Conservation (phyloP, 2,329 filamentous ascomycete genomes). For the Endocalyx cinctus region DNA sequence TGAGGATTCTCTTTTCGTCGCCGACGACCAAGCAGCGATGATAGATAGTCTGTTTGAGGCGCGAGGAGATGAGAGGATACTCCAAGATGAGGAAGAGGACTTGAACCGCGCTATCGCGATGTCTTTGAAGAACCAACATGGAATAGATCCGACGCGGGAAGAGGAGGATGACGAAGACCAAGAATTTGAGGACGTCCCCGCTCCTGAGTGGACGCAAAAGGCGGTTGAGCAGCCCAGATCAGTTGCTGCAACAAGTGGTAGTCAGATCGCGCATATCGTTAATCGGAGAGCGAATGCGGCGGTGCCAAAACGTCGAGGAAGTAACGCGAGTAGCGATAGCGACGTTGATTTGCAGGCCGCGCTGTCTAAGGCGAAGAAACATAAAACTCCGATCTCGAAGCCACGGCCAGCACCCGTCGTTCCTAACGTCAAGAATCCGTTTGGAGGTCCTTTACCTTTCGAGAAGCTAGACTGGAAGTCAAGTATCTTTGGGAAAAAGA, state of each 20-base stretch:
- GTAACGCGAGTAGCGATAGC: conserved; percentile 61
- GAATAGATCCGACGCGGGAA: conserved; percentile 22
- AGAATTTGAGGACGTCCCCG: conserved; percentile 46
- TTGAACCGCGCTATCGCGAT: conserved; percentile 78
- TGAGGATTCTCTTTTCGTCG: conserved; percentile 55
- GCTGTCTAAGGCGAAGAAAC: conserved; percentile 62
- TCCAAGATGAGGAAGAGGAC: conserved; percentile 52
- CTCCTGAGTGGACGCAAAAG: conserved; percentile 53
- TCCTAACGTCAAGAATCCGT: conserved; percentile 56
- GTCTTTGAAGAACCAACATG: conserved; percentile 67
- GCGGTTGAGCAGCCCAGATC: conserved; percentile 47
- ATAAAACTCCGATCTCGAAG: conserved; percentile 35
- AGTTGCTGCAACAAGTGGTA: conserved; percentile 46
- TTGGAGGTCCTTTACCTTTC: conserved; percentile 83
- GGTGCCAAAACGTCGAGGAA: conserved; percentile 43
- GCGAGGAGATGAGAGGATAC: conserved; percentile 25
- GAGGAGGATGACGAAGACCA: conserved; percentile 29
- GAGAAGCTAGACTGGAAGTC: conserved; percentile 74
- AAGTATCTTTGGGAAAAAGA: conserved; percentile 48
- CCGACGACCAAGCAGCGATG: conserved; percentile 15
- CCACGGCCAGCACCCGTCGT: conserved; percentile 29
- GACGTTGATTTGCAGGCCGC: conserved; percentile 78
- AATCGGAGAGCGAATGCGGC: conserved; percentile 67
- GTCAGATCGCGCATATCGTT: conserved; percentile 69
- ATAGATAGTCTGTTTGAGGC: conserved; percentile 17